Base-by-base conservation (phyloP, 768 basidiomycete species). In the Rhizopogon vinicolor region DNA sequence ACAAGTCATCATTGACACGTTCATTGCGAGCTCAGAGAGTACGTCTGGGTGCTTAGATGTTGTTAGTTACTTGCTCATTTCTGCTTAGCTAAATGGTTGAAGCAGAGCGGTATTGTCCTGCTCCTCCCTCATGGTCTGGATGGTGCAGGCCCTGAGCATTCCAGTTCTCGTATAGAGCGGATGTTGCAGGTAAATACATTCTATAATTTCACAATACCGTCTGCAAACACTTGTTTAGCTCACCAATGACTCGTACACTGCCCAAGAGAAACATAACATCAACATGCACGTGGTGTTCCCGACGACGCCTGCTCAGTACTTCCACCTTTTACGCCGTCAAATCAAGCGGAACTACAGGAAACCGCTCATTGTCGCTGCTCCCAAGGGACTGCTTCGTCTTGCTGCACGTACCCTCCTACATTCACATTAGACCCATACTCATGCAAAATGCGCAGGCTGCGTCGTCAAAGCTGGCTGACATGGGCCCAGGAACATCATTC, bases 61-160 rank as follows among this genome's bases (percentile, higher is more conserved):
- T 52, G 42, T 53, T 35, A 5, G 22, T 28, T 14, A 16, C 10
- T 18, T 1, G 1, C 31, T 37, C 37, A 28, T 29, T n/a, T 33
- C 31, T 5, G 16, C 2, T 6, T 29, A 93, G 91, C 93, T 3
- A 97, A 97, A 75, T 97, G 94, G 94, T 71, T 91, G 45, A 90
- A 86, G 66, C 93, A 96, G 72, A 94, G 91, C 60, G 93, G 89
- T 0, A 79, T 97, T 19, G 86, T 92, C 4, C 72, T 97, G 55
- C 80, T 93, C 44, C 77, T 97, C 0, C 93, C 93, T 25, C 93
- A 97, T 58, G 93, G 94, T 14, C 75, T 92, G 14, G 93, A 97
- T 61, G 93, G 93, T 29, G 93, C 93, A 14, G 93, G 94, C 2
- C 93, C 93, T 0, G 93, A 97, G 66, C 93, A 97, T 65, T 96